phyloP scores from a whole-genome alignment of 495 filamentous ascomycete species.

The Ascodesmis nigricans region DNA sequence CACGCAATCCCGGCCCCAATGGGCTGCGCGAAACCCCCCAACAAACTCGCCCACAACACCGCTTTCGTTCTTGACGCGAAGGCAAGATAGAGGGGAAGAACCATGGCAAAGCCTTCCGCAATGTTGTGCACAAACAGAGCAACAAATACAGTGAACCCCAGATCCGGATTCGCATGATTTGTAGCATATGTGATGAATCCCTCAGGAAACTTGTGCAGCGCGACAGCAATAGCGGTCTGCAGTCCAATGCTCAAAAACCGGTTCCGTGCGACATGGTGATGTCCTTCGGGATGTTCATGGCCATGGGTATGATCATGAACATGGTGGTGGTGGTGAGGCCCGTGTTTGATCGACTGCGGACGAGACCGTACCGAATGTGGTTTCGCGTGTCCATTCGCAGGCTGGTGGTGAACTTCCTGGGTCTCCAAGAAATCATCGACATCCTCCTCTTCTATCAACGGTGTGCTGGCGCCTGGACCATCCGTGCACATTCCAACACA shows the following conservation, averaged over 20 bases:
- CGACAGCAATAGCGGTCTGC: slow-evolving; percentile 83
- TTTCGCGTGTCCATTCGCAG: too few relatives aligned
- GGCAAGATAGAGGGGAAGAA: slow-evolving; percentile 74
- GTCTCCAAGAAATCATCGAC: too few relatives aligned
- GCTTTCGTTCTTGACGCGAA: slow-evolving; percentile 51
- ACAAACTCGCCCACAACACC: slow-evolving; percentile 59
- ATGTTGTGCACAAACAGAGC: slow-evolving; percentile 97
- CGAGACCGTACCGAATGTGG: too few relatives aligned
- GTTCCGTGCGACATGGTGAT: slow-evolving; percentile 93
- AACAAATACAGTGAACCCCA: slow-evolving; percentile 81
- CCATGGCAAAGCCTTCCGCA: slow-evolving; percentile 86
- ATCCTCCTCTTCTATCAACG: too few relatives aligned
- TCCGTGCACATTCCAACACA: too few relatives aligned
- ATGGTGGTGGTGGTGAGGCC: neutral
- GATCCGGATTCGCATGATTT: slow-evolving; percentile 73
- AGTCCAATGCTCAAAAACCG: slow-evolving; percentile 80
- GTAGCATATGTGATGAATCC: slow-evolving; percentile 98
- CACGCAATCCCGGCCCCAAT: slow-evolving; percentile 66
- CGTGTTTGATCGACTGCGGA: too few relatives aligned
- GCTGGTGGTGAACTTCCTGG: too few relatives aligned
- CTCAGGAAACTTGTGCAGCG: slow-evolving; percentile 88
- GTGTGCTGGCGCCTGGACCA: too few relatives aligned
- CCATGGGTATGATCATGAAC: neutral
- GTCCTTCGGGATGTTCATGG: slow-evolving; percentile 21
- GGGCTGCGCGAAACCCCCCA: slow-evolving; percentile 75